Percentiles rank a stretch among this genome's conserved stretches.
These are phyloP conservation scores for Myxozyma monticola DNA, from an alignment of 805 yeast genomes.

Conservation along the genomic window DNA sequence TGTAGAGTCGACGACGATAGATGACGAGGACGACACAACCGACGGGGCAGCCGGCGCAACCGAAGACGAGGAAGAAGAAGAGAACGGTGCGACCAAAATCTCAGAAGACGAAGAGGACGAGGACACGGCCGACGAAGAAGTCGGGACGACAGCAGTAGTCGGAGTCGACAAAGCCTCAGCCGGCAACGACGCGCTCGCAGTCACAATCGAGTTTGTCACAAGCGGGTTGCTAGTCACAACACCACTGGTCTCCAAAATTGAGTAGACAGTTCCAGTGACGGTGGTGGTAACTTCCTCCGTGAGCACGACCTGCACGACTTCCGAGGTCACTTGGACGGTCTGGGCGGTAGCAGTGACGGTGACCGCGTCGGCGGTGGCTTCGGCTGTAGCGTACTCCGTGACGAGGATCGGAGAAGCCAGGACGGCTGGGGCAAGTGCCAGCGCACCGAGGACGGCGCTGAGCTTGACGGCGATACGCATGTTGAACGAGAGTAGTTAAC, in stretches of 20 bases:
- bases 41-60: background rate
- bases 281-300: conserved; percentile 2
- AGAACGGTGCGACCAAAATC: background rate
- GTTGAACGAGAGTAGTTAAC: too few species aligned
- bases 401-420: conserved; percentile 5
- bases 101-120: background rate
- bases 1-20: background rate
- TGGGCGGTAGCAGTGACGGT: conserved; percentile 5
- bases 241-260: conserved; percentile 7
- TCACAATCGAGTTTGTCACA: conserved; percentile 1
- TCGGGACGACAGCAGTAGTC: background rate
- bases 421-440: background rate
- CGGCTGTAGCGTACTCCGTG: conserved; percentile 1
- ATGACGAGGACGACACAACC: background rate
- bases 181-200: conserved; percentile 1
- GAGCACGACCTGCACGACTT: conserved; percentile 10
- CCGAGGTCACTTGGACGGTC: conserved; percentile 6
- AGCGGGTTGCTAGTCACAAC: conserved; percentile 11
- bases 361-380: conserved; percentile 3
- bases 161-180: conserved; percentile 1
- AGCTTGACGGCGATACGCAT: too few species aligned
- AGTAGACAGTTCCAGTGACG: conserved; percentile 13
- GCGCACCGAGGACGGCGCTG: too few species aligned
- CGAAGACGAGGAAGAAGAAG: background rate
- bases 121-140: background rate